These are phyloP conservation scores for Rhizodiscina lignyota DNA, from an alignment of 495 filamentous ascomycete species.

Conservation along the genomic window DNA sequence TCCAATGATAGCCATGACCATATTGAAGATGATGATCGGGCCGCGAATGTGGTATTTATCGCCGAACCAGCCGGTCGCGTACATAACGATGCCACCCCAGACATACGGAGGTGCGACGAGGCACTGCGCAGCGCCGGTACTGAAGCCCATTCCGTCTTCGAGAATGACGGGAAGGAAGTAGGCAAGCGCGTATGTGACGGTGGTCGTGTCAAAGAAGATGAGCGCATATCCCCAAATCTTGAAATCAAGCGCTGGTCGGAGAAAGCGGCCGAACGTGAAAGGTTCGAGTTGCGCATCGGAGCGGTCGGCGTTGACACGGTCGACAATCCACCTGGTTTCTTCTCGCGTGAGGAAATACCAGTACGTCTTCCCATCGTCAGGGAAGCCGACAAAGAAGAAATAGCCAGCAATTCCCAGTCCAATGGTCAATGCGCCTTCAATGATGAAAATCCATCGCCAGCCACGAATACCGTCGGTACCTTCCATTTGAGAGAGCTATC, in stretches of 20 bases:
- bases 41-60: constrained; percentile 42
- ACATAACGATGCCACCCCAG: constrained; percentile 23
- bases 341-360: constrained; percentile 16
- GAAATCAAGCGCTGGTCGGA: constrained; percentile 16
- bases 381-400: constrained; percentile 16
- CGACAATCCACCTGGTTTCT: constrained; percentile 23
- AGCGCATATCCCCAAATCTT: constrained; percentile 28
- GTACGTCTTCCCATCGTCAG: constrained; percentile 15
- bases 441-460: constrained; percentile 46
- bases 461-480: constrained; percentile 27
- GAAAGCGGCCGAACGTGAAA: constrained; percentile 19
- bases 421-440: constrained; percentile 36
- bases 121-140: constrained; percentile 23
- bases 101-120: constrained; percentile 28
- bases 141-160: constrained; percentile 29
- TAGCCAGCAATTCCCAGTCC: constrained; percentile 20
- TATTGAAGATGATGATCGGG: constrained; percentile 40
- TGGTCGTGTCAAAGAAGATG: constrained; percentile 29
- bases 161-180: constrained; percentile 38
- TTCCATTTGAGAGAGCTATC: constrained; percentile 12
- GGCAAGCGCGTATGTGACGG: constrained; percentile 30
- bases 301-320: constrained; percentile 22
- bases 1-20: constrained; percentile 28
- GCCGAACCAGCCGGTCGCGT: constrained; percentile 30
- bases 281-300: constrained; percentile 18